phyloP scores from a whole-genome alignment of 2,329 filamentous ascomycete genomes.

The Penicillium digitatum region DNA sequence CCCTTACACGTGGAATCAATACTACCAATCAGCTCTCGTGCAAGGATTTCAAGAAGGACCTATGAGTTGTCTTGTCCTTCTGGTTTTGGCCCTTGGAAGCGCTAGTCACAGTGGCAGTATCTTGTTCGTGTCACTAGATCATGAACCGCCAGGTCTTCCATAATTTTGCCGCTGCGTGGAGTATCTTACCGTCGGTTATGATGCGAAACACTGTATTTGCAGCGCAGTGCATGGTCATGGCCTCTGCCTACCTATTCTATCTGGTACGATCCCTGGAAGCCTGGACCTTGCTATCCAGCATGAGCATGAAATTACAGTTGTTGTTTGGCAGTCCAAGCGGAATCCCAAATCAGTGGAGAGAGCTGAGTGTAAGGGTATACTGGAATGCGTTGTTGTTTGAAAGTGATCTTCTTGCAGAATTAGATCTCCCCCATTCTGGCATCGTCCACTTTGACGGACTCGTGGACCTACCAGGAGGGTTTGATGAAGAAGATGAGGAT shows the following conservation, averaged over 20 bases:
- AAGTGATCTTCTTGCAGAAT: constrained; percentile 72
- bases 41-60: constrained; percentile 73
- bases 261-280: constrained; percentile 77
- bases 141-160: constrained; percentile 69
- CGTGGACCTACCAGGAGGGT: constrained; percentile 72
- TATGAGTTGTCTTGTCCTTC: constrained; percentile 75
- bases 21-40: constrained; percentile 70
- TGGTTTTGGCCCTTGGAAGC: constrained; percentile 73
- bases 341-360: constrained; percentile 65
- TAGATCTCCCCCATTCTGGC: constrained; percentile 77
- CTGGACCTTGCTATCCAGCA: constrained; percentile 74
- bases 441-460: constrained; percentile 79
- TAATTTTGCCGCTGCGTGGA: constrained; percentile 83
- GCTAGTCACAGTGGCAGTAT: constrained; percentile 73
- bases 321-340: constrained; percentile 69
- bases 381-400: constrained; percentile 81
- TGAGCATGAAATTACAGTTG: constrained; percentile 76
- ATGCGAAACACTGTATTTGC: constrained; percentile 73
- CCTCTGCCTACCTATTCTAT: constrained; percentile 78
- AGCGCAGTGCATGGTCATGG: constrained; percentile 74
- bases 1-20: constrained; percentile 71
- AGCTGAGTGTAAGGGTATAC: constrained; percentile 73
- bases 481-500: constrained; percentile 61
- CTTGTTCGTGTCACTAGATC: constrained; percentile 63
- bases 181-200: constrained; percentile 71